Evolutionary conservation across 176 grass and related monocot genomes (phyloP).

Genomic region (Rhynchospora tenuis): DNA sequence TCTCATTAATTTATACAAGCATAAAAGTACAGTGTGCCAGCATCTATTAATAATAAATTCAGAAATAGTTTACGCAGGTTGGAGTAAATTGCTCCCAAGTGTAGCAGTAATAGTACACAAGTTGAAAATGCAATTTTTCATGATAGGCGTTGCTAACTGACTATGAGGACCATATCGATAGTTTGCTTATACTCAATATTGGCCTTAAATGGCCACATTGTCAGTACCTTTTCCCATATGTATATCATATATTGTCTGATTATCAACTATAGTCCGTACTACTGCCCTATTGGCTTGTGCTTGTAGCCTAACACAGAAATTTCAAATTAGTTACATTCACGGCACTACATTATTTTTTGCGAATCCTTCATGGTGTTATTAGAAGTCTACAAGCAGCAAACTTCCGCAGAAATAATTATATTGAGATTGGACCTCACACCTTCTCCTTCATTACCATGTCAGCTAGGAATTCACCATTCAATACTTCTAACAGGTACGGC

Average conservation of each 20-base stretch:
- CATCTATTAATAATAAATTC: not conserved
- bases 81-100: not conserved
- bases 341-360: not conserved
- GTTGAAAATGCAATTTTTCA: not conserved
- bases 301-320: not conserved
- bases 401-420: not conserved
- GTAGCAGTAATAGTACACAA: not conserved
- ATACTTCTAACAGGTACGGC: slow-evolving; percentile 29
- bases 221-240: not conserved
- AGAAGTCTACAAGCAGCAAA: not conserved
- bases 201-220: not conserved
- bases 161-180: not conserved
- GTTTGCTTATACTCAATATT: not conserved
- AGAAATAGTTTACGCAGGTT: not conserved
- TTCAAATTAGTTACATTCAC: not conserved
- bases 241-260: not conserved
- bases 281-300: not conserved
- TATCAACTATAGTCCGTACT: not conserved
- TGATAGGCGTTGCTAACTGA: not conserved
- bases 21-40: not conserved
- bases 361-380: not conserved
- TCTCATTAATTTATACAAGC: not conserved
- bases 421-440: not conserved
- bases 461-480: not conserved
- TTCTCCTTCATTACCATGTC: not conserved